Base-by-base conservation (phyloP, 306 rosid species). In the Cercis canadensis region DNA sequence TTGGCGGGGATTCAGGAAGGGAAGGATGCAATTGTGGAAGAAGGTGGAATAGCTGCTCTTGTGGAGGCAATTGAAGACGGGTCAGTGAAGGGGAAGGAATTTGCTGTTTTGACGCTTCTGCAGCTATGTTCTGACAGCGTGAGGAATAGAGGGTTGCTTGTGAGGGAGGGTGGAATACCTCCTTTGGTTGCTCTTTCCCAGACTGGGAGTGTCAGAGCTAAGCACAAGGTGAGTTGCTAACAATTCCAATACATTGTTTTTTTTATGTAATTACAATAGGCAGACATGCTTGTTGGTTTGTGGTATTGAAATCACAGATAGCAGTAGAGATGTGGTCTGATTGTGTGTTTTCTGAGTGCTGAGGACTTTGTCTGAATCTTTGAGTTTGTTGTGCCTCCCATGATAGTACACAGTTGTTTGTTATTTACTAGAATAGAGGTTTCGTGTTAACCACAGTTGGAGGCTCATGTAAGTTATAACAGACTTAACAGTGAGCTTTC, bases 61-160 rank as follows among this genome's bases (percentile, higher is more conserved):
- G 98, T 92, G 8, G 98, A 92, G 72, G 96, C 86, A 11, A 87
- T 92, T 73, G 98, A 92, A 63, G 98, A 92, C 72, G 98, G 98
- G n/a, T 85, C 98, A 0, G 80, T 83, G 24, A 92, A 88, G 70
- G 98, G 96, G 57, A 90, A 88, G 68, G 98, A 92, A 56, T 92
- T 92, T 63, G 96, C 98, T 4, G 96, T 92, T 10, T 65, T 90
- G 61, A 90, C 96, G 1, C 85, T 92, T 32, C 54, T 92, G 34
- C 97, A 90, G 64, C 81, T 92, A 8, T 92, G 96, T 69, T 83
- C 68, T 56, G 97, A 92, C n/a, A 82, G 80, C 73, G 83, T 88
- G 41, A 88, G 80, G 47, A 92, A 88, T 51, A 76, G 98, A 83
- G 97, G 92, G 31, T 68, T 90, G 77, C 94, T 92, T 50, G 97